phyloP scores from a whole-genome alignment of 2,329 filamentous ascomycete species.

The Aspergillus tamarii region DNA sequence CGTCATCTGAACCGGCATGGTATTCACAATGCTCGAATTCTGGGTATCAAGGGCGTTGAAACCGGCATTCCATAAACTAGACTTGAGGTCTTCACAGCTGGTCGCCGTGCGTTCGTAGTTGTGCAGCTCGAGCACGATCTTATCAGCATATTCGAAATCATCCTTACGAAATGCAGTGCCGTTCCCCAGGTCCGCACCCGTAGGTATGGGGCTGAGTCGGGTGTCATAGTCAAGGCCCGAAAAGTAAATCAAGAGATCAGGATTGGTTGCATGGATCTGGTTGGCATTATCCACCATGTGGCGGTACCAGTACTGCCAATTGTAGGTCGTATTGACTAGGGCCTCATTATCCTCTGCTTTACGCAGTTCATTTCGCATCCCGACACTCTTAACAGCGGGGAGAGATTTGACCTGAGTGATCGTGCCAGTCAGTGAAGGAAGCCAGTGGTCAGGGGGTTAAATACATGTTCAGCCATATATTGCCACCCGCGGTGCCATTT shows the following conservation, averaged over 20 bases:
- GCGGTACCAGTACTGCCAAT: conserved; percentile 51
- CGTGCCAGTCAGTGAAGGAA: not conserved
- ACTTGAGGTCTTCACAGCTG: conserved; percentile 40
- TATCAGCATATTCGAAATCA: conserved; percentile 46
- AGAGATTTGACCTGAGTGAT: conserved; percentile 22
- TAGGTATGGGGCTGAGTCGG: conserved; percentile 40
- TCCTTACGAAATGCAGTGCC: conserved; percentile 42
- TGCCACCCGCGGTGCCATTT: conserved; percentile 64
- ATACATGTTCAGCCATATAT: conserved; percentile 64
- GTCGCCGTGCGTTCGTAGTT: conserved; percentile 49
- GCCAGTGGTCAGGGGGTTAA: conserved; percentile 17
- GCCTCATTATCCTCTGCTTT: conserved; percentile 20
- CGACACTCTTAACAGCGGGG: conserved; percentile 32
- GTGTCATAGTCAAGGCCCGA: conserved; percentile 54
- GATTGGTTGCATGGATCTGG: conserved; percentile 47
- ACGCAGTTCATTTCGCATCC: conserved; percentile 48
- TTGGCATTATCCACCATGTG: conserved; percentile 48
- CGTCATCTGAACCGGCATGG: conserved; percentile 45
- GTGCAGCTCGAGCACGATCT: conserved; percentile 54
- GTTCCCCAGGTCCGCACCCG: conserved; percentile 37
- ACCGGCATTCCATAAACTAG: conserved; percentile 41
- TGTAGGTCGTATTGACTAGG: conserved; percentile 37
- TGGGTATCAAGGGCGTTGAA: conserved; percentile 46
- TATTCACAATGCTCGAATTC: conserved; percentile 36
- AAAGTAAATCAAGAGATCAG: conserved; percentile 51